These are phyloP conservation scores for Trichosporon faecale DNA, from an alignment of 1,284 basidiomycete species.

Conservation along the genomic window DNA sequence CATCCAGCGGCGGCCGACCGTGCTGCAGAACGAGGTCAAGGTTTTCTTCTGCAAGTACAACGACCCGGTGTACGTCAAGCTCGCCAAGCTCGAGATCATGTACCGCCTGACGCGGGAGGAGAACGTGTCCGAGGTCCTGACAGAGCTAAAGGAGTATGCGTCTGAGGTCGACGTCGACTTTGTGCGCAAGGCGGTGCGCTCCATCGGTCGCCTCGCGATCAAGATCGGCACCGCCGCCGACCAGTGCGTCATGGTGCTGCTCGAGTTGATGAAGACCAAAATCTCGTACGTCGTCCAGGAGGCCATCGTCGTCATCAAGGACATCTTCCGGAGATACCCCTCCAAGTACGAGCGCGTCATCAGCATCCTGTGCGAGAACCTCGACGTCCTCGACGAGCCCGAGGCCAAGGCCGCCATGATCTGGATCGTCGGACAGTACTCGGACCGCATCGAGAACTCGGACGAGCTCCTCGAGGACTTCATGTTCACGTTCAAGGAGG, in stretches of 20 bases:
- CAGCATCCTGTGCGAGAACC: constrained; percentile 86
- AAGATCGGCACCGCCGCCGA: constrained; percentile 91
- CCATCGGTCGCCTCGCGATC: constrained; percentile 93
- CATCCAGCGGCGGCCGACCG: constrained; percentile 83
- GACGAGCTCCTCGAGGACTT: constrained; percentile 88
- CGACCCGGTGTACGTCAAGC: constrained; percentile 95
- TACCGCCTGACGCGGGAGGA: constrained; percentile 85
- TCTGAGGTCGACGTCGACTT: constrained; percentile 99
- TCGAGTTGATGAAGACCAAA: constrained; percentile 86
- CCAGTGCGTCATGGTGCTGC: constrained; percentile 86
- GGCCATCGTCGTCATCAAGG: constrained; percentile 98
- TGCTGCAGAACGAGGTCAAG: constrained; percentile 91
- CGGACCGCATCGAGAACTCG: constrained; percentile 93
- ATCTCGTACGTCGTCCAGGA: constrained; percentile 98
- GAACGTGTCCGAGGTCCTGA: constrained; percentile 90
- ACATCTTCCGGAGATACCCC: constrained; percentile 98
- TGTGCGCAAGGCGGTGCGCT: constrained; percentile 87
- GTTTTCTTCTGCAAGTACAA: constrained; percentile 99
- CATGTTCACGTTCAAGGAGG: constrained; percentile 87
- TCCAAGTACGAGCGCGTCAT: constrained; percentile 96
- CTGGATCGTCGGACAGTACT: constrained; percentile 98
- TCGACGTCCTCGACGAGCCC: constrained; percentile 95
- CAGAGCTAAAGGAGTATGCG: constrained; percentile 96
- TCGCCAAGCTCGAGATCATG: constrained; percentile 99
- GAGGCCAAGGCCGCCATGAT: constrained; percentile 97